A percentile compares a stretch with the other conserved stretches of the same genome.
These are phyloP conservation scores for Globisporangium echinulatum DNA, from an alignment of 352 stramenopile species.

Conservation along the genomic window DNA sequence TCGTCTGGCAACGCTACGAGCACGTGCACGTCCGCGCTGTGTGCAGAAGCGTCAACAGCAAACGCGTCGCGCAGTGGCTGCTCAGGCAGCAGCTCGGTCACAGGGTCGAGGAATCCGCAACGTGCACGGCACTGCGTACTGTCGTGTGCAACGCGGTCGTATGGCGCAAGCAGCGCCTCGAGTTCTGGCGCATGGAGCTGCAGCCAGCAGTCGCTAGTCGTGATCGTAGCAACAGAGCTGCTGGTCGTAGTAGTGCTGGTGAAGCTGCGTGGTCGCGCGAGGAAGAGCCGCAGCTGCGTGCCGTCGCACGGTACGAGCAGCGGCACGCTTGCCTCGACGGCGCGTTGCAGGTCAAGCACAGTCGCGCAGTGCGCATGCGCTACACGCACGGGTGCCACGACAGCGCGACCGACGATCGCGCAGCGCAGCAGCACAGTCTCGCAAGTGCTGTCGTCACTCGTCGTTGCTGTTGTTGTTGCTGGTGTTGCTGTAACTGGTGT, in stretches of 20 bases:
- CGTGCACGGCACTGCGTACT: background rate
- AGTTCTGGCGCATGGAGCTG: slow-evolving; percentile 1
- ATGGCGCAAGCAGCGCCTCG: background rate
- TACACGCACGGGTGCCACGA: background rate
- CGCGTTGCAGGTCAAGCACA: background rate
- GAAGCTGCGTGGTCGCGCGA: background rate
- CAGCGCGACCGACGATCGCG: background rate
- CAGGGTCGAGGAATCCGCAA: background rate
- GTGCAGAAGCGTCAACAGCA: background rate
- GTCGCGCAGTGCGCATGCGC: background rate
- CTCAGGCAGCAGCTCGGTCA: background rate
- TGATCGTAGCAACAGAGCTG: background rate
- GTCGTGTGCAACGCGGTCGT: background rate
- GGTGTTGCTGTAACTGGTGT: background rate
- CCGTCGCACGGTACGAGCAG: background rate
- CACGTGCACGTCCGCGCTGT: background rate
- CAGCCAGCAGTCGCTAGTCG: background rate
- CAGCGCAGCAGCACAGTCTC: background rate
- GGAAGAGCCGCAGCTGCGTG: slow-evolving; percentile 3
- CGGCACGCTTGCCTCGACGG: background rate
- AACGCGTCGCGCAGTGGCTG: background rate
- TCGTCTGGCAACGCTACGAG: slow-evolving; percentile 1
- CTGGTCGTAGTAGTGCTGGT: too few species aligned
- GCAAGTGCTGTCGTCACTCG: background rate
- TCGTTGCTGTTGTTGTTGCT: background rate